Conservation (phyloP, 306 rosid species). For the Begonia masoniana region DNA sequence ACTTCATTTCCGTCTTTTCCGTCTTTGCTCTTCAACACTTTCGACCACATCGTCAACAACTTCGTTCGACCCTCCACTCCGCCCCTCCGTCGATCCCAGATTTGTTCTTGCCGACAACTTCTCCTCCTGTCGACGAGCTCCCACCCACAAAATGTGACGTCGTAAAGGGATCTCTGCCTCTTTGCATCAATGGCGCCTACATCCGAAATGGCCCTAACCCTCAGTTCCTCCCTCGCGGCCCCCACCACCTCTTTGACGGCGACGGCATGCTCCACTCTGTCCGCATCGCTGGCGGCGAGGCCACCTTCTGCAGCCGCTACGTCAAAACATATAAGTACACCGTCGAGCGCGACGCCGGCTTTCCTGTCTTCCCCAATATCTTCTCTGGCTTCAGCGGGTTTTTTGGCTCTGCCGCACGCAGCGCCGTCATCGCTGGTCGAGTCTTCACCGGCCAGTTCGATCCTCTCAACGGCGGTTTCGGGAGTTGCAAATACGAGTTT, state of each 20-base stretch:
- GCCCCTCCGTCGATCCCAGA: slow-evolving; percentile 44
- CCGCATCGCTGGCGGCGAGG: slow-evolving; percentile 35
- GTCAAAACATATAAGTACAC: slow-evolving; percentile 62
- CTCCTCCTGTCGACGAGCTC: slow-evolving; percentile 62
- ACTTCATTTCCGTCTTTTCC: slow-evolving; percentile 9
- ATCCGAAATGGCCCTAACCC: slow-evolving; percentile 92
- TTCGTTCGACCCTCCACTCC: slow-evolving; percentile 65
- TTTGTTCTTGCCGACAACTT: slow-evolving; percentile 47
- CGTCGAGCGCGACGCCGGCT: slow-evolving; percentile 54
- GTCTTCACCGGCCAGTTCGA: slow-evolving; percentile 41
- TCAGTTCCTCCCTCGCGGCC: slow-evolving; percentile 80
- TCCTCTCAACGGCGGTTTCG: slow-evolving; percentile 52
- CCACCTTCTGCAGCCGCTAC: slow-evolving; percentile 69
- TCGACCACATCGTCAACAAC: slow-evolving; percentile 62
- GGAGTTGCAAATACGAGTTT: slow-evolving; percentile 73
- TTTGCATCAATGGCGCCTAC: slow-evolving; percentile 61
- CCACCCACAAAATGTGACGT: slow-evolving; percentile 62
- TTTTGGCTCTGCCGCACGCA: slow-evolving; percentile 55
- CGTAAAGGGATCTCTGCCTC: slow-evolving; percentile 37
- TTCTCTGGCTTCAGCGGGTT: slow-evolving; percentile 63
- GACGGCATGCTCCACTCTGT: slow-evolving; percentile 89
- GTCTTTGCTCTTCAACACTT: slow-evolving; percentile 29
- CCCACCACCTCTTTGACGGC: slow-evolving; percentile 87
- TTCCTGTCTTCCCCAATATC: slow-evolving; percentile 51
- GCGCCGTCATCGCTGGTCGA: slow-evolving; percentile 46